Conservation (phyloP, 305 asterid species). For the Solanum chacoense region DNA sequence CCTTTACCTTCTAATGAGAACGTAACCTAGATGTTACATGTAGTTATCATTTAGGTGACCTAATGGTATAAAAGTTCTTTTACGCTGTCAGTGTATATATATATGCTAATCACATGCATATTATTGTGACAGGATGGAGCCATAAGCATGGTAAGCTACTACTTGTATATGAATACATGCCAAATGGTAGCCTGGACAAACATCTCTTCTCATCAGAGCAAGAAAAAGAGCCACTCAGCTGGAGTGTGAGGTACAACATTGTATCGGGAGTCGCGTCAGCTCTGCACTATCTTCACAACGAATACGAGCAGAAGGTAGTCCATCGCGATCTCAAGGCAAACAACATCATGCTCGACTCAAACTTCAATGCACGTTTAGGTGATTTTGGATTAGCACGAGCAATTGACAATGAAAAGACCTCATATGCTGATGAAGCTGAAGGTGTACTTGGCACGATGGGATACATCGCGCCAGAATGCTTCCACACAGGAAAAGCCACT, state of each 20-base stretch:
- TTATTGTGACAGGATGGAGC: slow-evolving; percentile 24
- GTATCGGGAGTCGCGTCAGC: slow-evolving; percentile 16
- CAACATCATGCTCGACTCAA: slow-evolving; percentile 23
- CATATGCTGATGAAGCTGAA: slow-evolving; percentile 15
- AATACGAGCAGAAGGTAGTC: slow-evolving; percentile 22
- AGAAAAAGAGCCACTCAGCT: slow-evolving; percentile 1
- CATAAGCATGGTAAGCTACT: slow-evolving; percentile 20
- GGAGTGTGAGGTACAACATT: slow-evolving; percentile 13
- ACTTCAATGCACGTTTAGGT: slow-evolving; percentile 20
- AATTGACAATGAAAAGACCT: slow-evolving; percentile 16
- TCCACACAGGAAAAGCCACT: slow-evolving; percentile 17
- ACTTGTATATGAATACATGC: slow-evolving; percentile 23
- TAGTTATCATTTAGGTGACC: not conserved
- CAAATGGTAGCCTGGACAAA: slow-evolving; percentile 20
- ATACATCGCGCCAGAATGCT: slow-evolving; percentile 27
- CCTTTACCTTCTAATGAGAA: not conserved
- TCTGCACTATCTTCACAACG: slow-evolving; percentile 20
- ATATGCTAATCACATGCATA: not conserved
- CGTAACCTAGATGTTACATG: not conserved
- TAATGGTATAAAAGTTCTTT: not conserved
- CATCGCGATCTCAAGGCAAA: slow-evolving; percentile 29
- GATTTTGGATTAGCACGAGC: slow-evolving; percentile 20
- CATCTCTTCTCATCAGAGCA: slow-evolving; percentile 10
- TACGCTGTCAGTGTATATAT: not conserved
- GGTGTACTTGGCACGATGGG: slow-evolving; percentile 20